Conservation (phyloP, 257 asterid species). For the Solanum tarapatanum region DNA sequence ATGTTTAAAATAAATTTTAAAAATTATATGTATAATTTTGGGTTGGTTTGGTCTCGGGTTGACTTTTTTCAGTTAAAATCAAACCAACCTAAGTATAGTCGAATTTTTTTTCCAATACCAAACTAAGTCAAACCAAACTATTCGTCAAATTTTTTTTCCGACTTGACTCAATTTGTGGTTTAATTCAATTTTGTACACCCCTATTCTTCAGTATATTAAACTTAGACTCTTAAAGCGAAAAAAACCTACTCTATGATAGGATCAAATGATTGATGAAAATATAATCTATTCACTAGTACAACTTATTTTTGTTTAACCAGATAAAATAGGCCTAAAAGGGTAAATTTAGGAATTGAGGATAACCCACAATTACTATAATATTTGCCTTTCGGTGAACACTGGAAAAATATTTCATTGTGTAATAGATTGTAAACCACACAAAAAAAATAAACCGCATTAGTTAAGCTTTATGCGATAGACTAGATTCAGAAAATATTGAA, state of each 20-base stretch:
- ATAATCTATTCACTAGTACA: background rate
- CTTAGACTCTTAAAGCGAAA: background rate
- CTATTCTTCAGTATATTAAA: background rate
- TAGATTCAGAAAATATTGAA: fast-evolving
- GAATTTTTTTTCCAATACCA: too few species aligned
- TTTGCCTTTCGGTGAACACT: fast-evolving
- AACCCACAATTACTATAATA: fast-evolving
- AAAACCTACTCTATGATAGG: background rate
- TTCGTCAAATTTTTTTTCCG: too few species aligned
- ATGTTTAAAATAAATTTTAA: too few species aligned
- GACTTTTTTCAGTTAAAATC: too few species aligned
- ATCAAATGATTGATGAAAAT: background rate
- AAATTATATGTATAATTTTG: too few species aligned
- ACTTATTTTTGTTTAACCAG: background rate
- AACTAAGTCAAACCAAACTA: too few species aligned
- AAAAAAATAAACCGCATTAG: background rate
- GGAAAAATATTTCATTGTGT: fast-evolving
- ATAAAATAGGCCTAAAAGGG: background rate
- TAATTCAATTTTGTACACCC: too few species aligned
- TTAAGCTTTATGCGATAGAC: fast-evolving
- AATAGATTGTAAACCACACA: fast-evolving
- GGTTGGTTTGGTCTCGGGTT: too few species aligned
- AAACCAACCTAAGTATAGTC: too few species aligned
- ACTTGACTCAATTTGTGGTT: too few species aligned
- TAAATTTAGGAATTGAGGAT: background rate